Evolutionary conservation across 441 rosid genomes (phyloP).

Genomic region (Flueggea neowawraea): DNA sequence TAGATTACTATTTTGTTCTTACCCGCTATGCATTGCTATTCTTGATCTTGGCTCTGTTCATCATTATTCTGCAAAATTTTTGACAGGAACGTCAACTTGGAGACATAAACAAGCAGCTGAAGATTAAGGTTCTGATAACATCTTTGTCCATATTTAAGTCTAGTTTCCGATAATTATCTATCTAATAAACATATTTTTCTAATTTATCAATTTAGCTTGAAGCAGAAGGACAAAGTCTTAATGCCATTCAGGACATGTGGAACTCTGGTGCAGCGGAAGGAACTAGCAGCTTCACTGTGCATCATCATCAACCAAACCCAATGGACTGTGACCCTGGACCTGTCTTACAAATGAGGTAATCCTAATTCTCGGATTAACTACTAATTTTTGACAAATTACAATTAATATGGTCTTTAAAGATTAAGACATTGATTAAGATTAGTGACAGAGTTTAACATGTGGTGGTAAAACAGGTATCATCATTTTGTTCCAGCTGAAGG

Average conservation of each 20-base stretch:
- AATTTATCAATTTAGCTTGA: slow-evolving; percentile 35
- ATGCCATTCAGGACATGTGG: slow-evolving; percentile 49
- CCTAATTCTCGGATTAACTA: background rate
- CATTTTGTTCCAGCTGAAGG: slow-evolving; percentile 58
- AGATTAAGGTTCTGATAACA: slow-evolving; percentile 42
- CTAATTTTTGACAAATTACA: background rate
- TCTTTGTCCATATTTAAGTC: background rate
- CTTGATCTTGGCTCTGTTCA: too few species aligned
- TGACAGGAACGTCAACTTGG: slow-evolving; percentile 79
- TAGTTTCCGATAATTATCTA: too few species aligned
- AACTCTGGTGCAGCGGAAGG: slow-evolving; percentile 25
- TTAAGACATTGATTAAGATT: too few species aligned
- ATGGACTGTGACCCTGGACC: slow-evolving; percentile 56
- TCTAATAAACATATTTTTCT: too few species aligned
- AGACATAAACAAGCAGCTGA: slow-evolving; percentile 76
- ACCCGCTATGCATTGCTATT: too few species aligned
- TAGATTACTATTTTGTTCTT: too few species aligned
- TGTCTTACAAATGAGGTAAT: slow-evolving; percentile 59
- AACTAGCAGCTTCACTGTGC: slow-evolving; percentile 29
- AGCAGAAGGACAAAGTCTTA: slow-evolving; percentile 49
- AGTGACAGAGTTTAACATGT: too few species aligned
- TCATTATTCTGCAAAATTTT: too few species aligned
- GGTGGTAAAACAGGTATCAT: slow-evolving; percentile 39
- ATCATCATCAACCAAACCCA: slow-evolving; percentile 29
- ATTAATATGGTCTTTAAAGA: background rate